Conservation (phyloP, 345 rosid genomes). For the Nephelium lappaceum region DNA sequence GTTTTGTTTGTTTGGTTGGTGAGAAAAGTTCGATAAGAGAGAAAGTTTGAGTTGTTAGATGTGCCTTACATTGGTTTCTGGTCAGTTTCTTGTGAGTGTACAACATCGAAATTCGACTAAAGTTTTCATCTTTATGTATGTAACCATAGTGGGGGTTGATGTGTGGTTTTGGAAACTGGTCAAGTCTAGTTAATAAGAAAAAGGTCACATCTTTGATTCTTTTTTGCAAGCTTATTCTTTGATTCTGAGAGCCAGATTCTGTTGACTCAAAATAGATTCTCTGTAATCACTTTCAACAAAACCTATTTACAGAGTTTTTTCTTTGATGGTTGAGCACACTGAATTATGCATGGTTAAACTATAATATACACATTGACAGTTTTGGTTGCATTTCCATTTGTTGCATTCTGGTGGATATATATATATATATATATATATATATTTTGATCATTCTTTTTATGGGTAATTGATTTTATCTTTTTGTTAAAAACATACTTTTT, state of each 20-base stretch:
- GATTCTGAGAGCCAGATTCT: background rate
- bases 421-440: no score
- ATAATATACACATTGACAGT: background rate
- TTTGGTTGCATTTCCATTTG: background rate
- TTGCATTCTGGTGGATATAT: background rate
- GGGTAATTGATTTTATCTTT: no score
- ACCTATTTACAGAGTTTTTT: background rate
- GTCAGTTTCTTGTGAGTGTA: background rate
- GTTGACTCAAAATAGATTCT: background rate
- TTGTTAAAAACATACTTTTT: background rate
- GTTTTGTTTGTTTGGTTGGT: conserved; percentile 12
- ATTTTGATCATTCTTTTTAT: no score
- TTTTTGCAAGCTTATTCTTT: background rate
- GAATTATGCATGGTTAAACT: background rate
- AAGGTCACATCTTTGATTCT: background rate
- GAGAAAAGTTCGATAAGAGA: background rate
- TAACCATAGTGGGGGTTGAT: background rate
- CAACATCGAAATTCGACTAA: background rate
- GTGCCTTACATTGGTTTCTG: background rate
- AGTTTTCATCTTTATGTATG: background rate
- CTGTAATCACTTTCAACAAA: background rate
- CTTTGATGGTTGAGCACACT: no score
- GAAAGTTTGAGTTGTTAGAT: background rate
- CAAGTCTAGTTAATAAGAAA: background rate
- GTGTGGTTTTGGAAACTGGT: background rate